Evolutionary conservation across 305 asterid genomes (phyloP).

Genomic region (Plantago lanceolata): DNA sequence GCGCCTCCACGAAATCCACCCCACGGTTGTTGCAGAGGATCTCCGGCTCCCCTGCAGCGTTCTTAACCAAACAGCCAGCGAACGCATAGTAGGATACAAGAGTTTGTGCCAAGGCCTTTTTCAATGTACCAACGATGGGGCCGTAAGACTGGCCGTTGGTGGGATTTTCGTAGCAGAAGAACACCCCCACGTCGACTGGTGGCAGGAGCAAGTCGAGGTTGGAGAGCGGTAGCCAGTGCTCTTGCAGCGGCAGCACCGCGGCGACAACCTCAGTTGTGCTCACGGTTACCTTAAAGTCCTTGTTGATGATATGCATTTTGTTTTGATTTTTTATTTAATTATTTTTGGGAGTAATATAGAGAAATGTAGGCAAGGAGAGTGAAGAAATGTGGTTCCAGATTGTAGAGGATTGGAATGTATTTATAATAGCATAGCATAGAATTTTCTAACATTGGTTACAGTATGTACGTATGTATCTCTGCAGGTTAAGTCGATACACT

Average conservation of each 20-base stretch:
- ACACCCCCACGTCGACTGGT: slow-evolving; percentile 43
- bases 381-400: neutral
- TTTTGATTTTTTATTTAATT: neutral
- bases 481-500: no score
- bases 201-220: slow-evolving; percentile 60
- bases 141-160: slow-evolving; percentile 14
- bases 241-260: slow-evolving; percentile 44
- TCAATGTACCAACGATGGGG: slow-evolving; percentile 25
- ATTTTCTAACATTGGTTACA: neutral
- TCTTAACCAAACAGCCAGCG: slow-evolving; percentile 37
- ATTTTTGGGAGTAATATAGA: neutral
- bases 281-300: slow-evolving; percentile 34
- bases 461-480: no score
- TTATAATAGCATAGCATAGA: neutral
- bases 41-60: slow-evolving; percentile 48
- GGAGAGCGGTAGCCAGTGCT: slow-evolving; percentile 50
- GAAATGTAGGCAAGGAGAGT: neutral
- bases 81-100: slow-evolving; percentile 41
- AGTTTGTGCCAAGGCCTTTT: slow-evolving; percentile 40
- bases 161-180: slow-evolving; percentile 36
- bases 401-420: neutral
- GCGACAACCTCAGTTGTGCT: slow-evolving; percentile 35
- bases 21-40: slow-evolving; percentile 50
- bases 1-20: slow-evolving; percentile 42
- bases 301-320: slow-evolving; percentile 21